A percentile compares a stretch with the other conserved stretches of the same genome.
phyloP scores from a whole-genome alignment of 805 yeast species.

The Candida rishiriensis region DNA sequence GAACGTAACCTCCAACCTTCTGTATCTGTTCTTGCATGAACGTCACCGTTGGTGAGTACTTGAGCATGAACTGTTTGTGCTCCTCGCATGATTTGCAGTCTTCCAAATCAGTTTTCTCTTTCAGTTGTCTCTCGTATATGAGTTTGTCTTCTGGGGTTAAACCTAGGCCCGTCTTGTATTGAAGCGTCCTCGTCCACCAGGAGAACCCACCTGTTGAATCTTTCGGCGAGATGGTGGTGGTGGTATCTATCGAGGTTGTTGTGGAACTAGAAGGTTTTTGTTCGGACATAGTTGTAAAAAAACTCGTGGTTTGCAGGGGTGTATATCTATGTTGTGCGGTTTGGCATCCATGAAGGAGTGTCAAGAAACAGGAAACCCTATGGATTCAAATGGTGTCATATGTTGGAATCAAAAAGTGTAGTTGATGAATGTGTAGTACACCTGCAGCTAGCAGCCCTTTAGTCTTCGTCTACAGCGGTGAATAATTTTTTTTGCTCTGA shows the following conservation, averaged over 20 bases:
- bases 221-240: constrained; percentile 27
- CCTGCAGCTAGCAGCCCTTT: too few relatives aligned
- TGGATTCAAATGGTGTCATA: too few relatives aligned
- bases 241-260: constrained; percentile 1
- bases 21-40: constrained; percentile 84
- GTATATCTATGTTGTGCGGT: too few relatives aligned
- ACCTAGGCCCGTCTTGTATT: constrained; percentile 69
- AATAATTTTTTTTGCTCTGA: too few relatives aligned
- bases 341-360: too few relatives aligned
- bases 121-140: constrained; percentile 52
- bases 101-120: constrained; percentile 6
- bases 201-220: constrained; percentile 41
- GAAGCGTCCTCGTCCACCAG: constrained; percentile 77
- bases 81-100: constrained; percentile 71
- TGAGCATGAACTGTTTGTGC: constrained; percentile 73
- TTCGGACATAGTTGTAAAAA: not conserved
- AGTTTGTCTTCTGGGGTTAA: constrained; percentile 44
- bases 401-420: not conserved
- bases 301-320: not conserved
- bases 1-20: constrained; percentile 51
- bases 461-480: too few relatives aligned
- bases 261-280: too few relatives aligned
- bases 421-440: too few relatives aligned
- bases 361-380: too few relatives aligned
- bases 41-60: constrained; percentile 76